Conservation (phyloP, 139 green algal genomes). For the Tetradesmus obliquus region DNA sequence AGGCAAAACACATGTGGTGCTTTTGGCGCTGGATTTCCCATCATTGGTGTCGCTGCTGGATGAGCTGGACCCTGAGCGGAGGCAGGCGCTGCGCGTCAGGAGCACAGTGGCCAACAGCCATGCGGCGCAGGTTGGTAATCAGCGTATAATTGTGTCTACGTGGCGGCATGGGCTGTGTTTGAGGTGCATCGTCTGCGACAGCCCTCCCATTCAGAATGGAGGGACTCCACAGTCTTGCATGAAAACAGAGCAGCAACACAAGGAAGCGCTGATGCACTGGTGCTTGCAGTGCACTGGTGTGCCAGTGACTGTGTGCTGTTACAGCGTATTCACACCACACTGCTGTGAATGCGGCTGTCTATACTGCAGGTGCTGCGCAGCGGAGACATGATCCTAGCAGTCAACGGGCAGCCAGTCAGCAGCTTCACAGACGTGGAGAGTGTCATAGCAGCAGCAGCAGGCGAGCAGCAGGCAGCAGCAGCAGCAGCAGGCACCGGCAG, state of each 20-base stretch:
- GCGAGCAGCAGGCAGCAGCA: neutral
- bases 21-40: too few species aligned
- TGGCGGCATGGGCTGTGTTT: constrained; percentile 63
- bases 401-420: constrained; percentile 74
- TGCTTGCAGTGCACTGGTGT: too few species aligned
- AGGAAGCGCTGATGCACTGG: too few species aligned
- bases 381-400: constrained; percentile 87
- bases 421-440: constrained; percentile 80
- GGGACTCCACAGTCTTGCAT: too few species aligned
- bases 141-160: constrained; percentile 68
- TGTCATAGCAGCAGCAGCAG: constrained; percentile 3
- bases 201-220: neutral
- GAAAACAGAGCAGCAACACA: too few species aligned
- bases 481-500: constrained; percentile 9
- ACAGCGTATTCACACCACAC: neutral
- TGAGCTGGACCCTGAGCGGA: constrained; percentile 73
- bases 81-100: constrained; percentile 54
- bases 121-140: neutral
- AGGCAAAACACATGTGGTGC: too few species aligned
- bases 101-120: constrained; percentile 4
- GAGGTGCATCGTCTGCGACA: neutral
- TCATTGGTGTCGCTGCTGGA: constrained; percentile 77
- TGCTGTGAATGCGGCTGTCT: too few species aligned
- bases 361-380: constrained; percentile 65
- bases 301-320: neutral